phyloP scores from a whole-genome alignment of 2,329 filamentous ascomycete species.

The Clonostachys rhizophaga region DNA sequence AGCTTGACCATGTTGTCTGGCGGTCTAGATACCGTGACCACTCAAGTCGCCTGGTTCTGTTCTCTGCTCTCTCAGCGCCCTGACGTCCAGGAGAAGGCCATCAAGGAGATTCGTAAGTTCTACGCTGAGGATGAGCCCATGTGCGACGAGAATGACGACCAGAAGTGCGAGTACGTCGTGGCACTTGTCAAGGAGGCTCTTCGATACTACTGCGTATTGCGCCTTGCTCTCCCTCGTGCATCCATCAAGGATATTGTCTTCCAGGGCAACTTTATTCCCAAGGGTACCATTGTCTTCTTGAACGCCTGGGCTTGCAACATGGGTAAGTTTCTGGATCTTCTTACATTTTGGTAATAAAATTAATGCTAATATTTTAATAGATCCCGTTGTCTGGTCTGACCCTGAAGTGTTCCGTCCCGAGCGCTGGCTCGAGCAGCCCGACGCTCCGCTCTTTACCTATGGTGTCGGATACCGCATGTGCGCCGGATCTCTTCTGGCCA shows the following conservation, averaged over 20 bases:
- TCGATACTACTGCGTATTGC: constrained; percentile 58
- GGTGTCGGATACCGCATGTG: constrained; percentile 66
- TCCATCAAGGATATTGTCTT: constrained; percentile 57
- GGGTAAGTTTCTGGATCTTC: constrained; percentile 33
- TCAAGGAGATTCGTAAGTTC: constrained; percentile 48
- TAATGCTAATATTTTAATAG: constrained; percentile 11
- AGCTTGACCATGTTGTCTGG: constrained; percentile 66
- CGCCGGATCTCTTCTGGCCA: constrained; percentile 57
- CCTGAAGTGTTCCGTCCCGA: constrained; percentile 52
- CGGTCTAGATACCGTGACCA: constrained; percentile 63
- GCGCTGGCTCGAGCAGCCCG: constrained; percentile 57
- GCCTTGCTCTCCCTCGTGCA: constrained; percentile 56
- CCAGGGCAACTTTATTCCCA: constrained; percentile 51
- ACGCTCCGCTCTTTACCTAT: constrained; percentile 60
- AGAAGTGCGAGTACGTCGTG: constrained; percentile 58
- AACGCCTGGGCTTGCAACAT: constrained; percentile 68
- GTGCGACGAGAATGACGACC: constrained; percentile 57
- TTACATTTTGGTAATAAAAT: neutral
- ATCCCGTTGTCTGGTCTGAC: constrained; percentile 52
- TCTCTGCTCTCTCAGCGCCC: constrained; percentile 53
- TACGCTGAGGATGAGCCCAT: constrained; percentile 48
- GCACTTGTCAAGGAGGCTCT: constrained; percentile 60
- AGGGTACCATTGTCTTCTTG: constrained; percentile 59
- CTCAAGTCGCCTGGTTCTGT: constrained; percentile 61
- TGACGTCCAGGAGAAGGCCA: constrained; percentile 58